Evolutionary conservation across 2,329 filamentous ascomycete species (phyloP).

Genomic region (Sphaceloma murrayae): DNA sequence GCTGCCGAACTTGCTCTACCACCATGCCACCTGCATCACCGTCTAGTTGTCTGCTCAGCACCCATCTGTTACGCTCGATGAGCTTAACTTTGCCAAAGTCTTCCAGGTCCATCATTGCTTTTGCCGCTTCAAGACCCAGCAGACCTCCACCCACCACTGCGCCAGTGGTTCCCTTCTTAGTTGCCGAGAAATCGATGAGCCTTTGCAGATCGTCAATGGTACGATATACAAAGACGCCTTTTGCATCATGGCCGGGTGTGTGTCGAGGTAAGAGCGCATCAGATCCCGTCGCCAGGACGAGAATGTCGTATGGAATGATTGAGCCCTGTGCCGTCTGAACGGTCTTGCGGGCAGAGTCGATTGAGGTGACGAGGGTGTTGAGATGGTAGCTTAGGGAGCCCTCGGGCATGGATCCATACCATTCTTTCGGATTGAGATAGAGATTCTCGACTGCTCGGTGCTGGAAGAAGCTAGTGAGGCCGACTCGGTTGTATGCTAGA

Average conservation of each 20-base stretch:
- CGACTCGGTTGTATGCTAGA: slow-evolving; percentile 84
- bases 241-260: slow-evolving; percentile 68
- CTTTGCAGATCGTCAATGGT: slow-evolving; percentile 72
- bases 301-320: slow-evolving; percentile 63
- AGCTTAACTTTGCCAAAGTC: slow-evolving; percentile 65
- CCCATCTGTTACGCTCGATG: slow-evolving; percentile 74
- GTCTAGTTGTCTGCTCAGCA: slow-evolving; percentile 73
- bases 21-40: slow-evolving; percentile 72
- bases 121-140: slow-evolving; percentile 77
- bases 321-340: slow-evolving; percentile 63
- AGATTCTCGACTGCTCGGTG: slow-evolving; percentile 76
- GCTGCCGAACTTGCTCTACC: slow-evolving; percentile 64
- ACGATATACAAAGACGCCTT: slow-evolving; percentile 80
- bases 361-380: slow-evolving; percentile 62
- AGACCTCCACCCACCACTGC: slow-evolving; percentile 77
- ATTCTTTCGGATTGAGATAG: slow-evolving; percentile 77
- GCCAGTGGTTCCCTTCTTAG: slow-evolving; percentile 57
- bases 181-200: slow-evolving; percentile 63
- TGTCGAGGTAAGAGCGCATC: slow-evolving; percentile 65
- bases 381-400: slow-evolving; percentile 64
- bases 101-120: slow-evolving; percentile 80
- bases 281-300: slow-evolving; percentile 79
- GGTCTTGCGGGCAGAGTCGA: slow-evolving; percentile 53
- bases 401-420: slow-evolving; percentile 61
- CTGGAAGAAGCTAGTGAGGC: slow-evolving; percentile 79